Percentiles rank a stretch among this genome's conserved stretches.
phyloP scores from a whole-genome alignment of 352 stramenopile species.

The Pythium scleroteichum region DNA sequence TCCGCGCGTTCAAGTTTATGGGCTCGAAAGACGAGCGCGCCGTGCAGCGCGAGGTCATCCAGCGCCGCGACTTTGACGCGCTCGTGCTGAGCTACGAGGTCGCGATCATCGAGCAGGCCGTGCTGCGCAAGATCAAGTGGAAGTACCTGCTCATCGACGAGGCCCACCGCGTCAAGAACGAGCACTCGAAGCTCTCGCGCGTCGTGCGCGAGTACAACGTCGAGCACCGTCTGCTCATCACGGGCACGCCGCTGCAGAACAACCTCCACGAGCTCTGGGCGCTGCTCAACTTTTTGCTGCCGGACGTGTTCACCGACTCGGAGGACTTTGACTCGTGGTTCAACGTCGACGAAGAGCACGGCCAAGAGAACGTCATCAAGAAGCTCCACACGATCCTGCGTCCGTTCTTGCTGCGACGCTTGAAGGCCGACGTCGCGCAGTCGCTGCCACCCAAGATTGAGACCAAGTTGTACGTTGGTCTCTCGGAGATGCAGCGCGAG shows the following conservation, averaged over 20 bases:
- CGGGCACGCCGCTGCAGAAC: slow-evolving; percentile 99
- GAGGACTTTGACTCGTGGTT: slow-evolving; percentile 99
- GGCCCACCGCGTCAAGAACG: slow-evolving; percentile 98
- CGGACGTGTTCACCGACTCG: slow-evolving; percentile 91
- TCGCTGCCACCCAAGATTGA: slow-evolving; percentile 97
- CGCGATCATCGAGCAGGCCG: slow-evolving; percentile 93
- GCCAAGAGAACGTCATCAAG: slow-evolving; percentile 97
- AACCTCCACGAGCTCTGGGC: slow-evolving; percentile 99
- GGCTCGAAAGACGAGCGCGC: slow-evolving; percentile 94
- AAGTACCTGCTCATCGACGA: slow-evolving; percentile 99
- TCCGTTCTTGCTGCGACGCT: slow-evolving; percentile 96
- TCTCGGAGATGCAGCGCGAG: slow-evolving; percentile 97
- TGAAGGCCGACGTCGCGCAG: slow-evolving; percentile 99
- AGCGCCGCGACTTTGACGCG: slow-evolving; percentile 90
- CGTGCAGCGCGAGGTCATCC: slow-evolving; percentile 86
- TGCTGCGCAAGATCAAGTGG: slow-evolving; percentile 95
- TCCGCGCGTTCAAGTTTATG: slow-evolving; percentile 97
- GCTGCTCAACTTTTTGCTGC: slow-evolving; percentile 99
- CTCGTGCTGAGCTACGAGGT: slow-evolving; percentile 93
- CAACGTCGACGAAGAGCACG: slow-evolving; percentile 95
- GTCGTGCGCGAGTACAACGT: slow-evolving; percentile 91
- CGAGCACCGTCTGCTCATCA: slow-evolving; percentile 95
- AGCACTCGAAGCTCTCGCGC: slow-evolving; percentile 88
- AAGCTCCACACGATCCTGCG: slow-evolving; percentile 97
- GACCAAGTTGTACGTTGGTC: slow-evolving; percentile 98